Base-by-base conservation (phyloP, 805 yeast species). In the Kuraishia borneana region DNA sequence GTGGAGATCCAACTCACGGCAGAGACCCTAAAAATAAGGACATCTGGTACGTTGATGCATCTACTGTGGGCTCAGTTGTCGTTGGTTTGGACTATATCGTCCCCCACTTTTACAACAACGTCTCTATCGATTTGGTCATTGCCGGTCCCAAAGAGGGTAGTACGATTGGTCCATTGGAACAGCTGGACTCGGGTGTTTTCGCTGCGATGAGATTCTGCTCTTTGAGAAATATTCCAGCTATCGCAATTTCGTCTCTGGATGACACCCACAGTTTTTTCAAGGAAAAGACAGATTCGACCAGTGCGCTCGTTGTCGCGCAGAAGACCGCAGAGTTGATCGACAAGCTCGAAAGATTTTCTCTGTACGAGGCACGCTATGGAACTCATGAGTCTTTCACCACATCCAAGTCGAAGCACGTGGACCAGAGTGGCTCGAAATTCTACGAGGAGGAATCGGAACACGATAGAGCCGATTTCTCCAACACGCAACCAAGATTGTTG, bases 11-110 rank as follows among this genome's bases (percentile, higher is more conserved):
- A 19, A 33, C n/a, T 33, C 36, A 2, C 6, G 35, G 37, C 29
- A 33, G 44, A 12, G 36, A 39, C 9, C 29, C 40, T n/a, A 5
- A 35, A 5, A 38, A 31, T 10, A 30, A 42, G 19, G 46, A 57
- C 39, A 46, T 57, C 36, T 68, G 73, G 73, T 67, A 66, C 47
- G 60, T 68, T 44, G 61, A 67, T 42, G 68, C 65, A 34, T 58
- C 70, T 12, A 65, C 70, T 16, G 58, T 67, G 22, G 58, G 68
- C 9, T 47, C 61, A 32, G 58, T 61, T 27, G 53, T 67, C 10
- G 63, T 66, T 41, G 68, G 57, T 6, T 47, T 67, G 30, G 61
- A 61, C 33, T 59, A 62, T 44, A 55, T 68, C 28, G 42, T 63
- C 20, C 73, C 73, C 26, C 44, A 41, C 29, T 46, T 46, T 46